Conservation (phyloP, 305 asterid species). For the Nicotiana rustica region DNA sequence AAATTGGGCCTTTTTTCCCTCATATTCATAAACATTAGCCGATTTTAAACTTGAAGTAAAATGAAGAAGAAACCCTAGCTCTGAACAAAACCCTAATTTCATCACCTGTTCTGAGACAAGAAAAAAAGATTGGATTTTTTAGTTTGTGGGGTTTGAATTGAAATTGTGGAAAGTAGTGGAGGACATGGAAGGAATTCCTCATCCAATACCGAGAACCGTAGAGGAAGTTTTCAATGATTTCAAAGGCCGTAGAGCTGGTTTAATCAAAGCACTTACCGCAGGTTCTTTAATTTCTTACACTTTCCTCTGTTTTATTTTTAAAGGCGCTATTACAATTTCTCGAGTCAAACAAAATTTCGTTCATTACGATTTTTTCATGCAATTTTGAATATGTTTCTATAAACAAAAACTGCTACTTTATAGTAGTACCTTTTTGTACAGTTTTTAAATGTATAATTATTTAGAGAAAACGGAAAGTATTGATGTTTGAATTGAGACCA, state of each 20-base stretch:
- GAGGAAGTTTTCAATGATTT: slow-evolving; percentile 81
- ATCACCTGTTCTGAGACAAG: not conserved
- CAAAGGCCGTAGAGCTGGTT: slow-evolving; percentile 70
- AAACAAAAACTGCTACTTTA: not conserved
- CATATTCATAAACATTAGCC: not conserved
- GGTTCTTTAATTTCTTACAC: slow-evolving; percentile 44
- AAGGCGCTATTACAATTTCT: not conserved
- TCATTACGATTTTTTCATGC: not conserved
- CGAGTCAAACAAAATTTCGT: not conserved
- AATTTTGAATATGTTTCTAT: not conserved
- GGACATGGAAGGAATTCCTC: slow-evolving; percentile 60
- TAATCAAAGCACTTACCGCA: slow-evolving; percentile 77
- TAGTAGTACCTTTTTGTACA: not conserved
- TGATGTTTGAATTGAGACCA: not conserved
- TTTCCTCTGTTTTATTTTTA: not conserved
- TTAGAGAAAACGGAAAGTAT: not conserved
- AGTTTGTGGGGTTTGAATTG: slow-evolving; percentile 25
- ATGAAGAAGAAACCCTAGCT: slow-evolving; percentile 48
- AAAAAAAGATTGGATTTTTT: slow-evolving; percentile 9
- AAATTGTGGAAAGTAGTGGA: not conserved
- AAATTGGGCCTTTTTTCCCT: not conserved
- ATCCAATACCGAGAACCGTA: slow-evolving; percentile 70
- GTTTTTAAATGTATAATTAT: not conserved
- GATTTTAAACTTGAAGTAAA: not conserved
- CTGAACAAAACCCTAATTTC: slow-evolving; percentile 46